Evolutionary conservation across 2,329 filamentous ascomycete genomes (phyloP).

Genomic region (Plenodomus lindquistii): DNA sequence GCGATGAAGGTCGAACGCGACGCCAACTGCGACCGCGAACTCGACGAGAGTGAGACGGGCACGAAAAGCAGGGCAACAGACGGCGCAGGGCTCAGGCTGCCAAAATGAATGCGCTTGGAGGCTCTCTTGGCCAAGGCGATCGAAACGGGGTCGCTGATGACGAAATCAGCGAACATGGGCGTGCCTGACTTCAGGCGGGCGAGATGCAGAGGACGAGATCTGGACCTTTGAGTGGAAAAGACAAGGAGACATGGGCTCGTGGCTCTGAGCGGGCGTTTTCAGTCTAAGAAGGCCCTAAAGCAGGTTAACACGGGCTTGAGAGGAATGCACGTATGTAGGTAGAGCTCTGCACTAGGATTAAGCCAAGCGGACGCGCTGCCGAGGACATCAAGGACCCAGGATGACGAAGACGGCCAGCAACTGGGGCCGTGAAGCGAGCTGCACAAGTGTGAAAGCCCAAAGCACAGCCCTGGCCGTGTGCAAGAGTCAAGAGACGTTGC

Average conservation of each 20-base stretch:
- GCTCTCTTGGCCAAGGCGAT: conserved; percentile 18
- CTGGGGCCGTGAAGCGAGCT: neutral
- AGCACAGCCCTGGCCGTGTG: too few species aligned
- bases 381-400: conserved; percentile 5
- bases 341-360: conserved; percentile 12
- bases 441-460: neutral
- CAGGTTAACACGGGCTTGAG: conserved; percentile 28
- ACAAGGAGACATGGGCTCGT: conserved; percentile 29
- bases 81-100: conserved; percentile 19
- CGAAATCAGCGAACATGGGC: conserved; percentile 26
- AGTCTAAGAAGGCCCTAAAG: conserved; percentile 33
- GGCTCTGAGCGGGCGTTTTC: conserved; percentile 26
- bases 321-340: conserved; percentile 31
- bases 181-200: conserved; percentile 19
- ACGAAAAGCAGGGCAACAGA: conserved; percentile 6
- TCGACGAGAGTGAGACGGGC: conserved; percentile 2
- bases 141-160: conserved; percentile 21
- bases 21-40: conserved; percentile 1
- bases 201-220: conserved; percentile 25
- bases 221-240: conserved; percentile 28
- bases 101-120: conserved; percentile 10
- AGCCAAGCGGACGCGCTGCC: conserved; percentile 20
- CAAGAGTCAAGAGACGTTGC: too few species aligned
- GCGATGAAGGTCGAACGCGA: neutral
- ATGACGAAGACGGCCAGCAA: conserved; percentile 4